Percentiles rank a stretch among this genome's conserved stretches.
These are phyloP conservation scores for Aspergillus sp. DNA, from an alignment of 2,329 filamentous ascomycete genomes.

Conservation along the genomic window DNA sequence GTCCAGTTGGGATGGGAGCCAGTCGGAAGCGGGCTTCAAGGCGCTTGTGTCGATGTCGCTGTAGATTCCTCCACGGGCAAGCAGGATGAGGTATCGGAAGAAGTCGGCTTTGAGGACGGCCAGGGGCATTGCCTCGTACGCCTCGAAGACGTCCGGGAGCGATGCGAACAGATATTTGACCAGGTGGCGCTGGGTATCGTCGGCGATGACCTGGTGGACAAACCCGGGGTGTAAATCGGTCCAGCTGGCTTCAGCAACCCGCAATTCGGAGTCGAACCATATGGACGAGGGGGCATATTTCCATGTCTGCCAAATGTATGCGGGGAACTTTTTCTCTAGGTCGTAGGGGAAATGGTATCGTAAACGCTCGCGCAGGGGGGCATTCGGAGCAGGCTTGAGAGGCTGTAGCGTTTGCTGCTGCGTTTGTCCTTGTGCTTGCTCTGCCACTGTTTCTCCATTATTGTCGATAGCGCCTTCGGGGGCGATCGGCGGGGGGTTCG, in stretches of 20 bases:
- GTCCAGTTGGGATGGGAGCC: conserved; percentile 77
- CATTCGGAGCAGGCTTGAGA: conserved; percentile 66
- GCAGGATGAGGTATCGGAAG: conserved; percentile 69
- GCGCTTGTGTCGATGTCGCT: conserved; percentile 88
- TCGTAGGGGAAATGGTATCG: conserved; percentile 94
- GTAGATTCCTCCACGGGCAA: conserved; percentile 78
- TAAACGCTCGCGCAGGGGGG: conserved; percentile 73
- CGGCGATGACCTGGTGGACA: conserved; percentile 95
- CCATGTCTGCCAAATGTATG: conserved; percentile 99
- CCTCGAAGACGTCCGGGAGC: conserved; percentile 71
- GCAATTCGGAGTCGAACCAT: conserved; percentile 69
- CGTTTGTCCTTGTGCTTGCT: conserved; percentile 9
- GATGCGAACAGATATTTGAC: conserved; percentile 82
- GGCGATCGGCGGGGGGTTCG: conserved; percentile 24
- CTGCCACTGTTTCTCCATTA: conserved; percentile 10
- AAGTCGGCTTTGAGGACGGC: conserved; percentile 75
- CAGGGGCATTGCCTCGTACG: conserved; percentile 67
- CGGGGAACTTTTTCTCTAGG: conserved; percentile 80
- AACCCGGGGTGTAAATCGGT: conserved; percentile 81
- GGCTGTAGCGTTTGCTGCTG: conserved; percentile 21
- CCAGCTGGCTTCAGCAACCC: conserved; percentile 85
- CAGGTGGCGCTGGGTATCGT: conserved; percentile 75
- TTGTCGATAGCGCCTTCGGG: conserved; percentile 18
- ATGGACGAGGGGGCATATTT: conserved; percentile 75
- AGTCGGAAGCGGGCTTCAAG: conserved; percentile 75